Evolutionary conservation across 1,139 yeast species (phyloP).

Genomic region (Saccharomyces hybrid): DNA sequence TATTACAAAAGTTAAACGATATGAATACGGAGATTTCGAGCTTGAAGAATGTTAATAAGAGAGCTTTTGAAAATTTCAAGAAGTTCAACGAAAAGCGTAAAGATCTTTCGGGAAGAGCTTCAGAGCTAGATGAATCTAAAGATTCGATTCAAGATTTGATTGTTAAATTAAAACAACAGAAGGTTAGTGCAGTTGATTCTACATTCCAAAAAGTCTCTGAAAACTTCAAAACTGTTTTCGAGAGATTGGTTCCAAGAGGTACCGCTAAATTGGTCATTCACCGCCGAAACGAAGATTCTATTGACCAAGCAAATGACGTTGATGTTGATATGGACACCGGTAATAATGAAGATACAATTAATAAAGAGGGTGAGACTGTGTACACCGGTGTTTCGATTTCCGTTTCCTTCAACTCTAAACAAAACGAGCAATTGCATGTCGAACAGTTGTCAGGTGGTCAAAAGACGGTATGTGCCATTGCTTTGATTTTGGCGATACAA

Average conservation of each 20-base stretch:
- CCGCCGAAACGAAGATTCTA: slow-evolving; percentile 14
- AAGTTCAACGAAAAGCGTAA: slow-evolving; percentile 70
- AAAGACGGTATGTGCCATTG: slow-evolving; percentile 89
- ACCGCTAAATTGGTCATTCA: slow-evolving; percentile 66
- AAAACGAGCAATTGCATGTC: slow-evolving; percentile 79
- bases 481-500: slow-evolving; percentile 88
- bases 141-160: slow-evolving; percentile 69
- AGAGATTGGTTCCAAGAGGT: slow-evolving; percentile 77
- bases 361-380: slow-evolving; percentile 40
- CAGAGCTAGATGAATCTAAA: slow-evolving; percentile 64
- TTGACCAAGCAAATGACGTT: background rate
- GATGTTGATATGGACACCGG: slow-evolving; percentile 14
- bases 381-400: slow-evolving; percentile 79
- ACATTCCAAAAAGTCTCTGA: slow-evolving; percentile 73
- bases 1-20: slow-evolving; percentile 49
- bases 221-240: slow-evolving; percentile 69
- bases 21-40: slow-evolving; percentile 53
- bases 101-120: slow-evolving; percentile 55
- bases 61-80: slow-evolving; percentile 79
- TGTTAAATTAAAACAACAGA: slow-evolving; percentile 63
- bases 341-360: slow-evolving; percentile 12
- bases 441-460: slow-evolving; percentile 97
- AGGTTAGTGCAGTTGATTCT: slow-evolving; percentile 72
- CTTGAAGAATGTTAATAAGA: slow-evolving; percentile 76
- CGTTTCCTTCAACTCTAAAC: slow-evolving; percentile 84